Conservation (phyloP, 805 yeast species). For the Millerozyma acaciae region DNA sequence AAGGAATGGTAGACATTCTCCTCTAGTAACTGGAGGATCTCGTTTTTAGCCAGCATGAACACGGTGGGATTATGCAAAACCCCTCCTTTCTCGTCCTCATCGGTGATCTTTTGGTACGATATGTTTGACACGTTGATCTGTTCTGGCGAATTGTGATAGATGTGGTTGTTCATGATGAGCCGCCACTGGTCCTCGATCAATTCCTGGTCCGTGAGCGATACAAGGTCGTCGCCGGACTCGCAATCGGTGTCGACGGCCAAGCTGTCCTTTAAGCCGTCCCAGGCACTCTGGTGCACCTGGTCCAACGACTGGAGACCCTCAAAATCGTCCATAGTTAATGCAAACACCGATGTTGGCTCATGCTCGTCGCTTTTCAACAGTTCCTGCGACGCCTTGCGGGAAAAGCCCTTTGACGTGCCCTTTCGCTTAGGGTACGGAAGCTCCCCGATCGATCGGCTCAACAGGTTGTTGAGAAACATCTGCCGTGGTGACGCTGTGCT, state of each 20-base stretch:
- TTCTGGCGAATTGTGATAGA: constrained; percentile 38
- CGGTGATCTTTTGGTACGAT: constrained; percentile 24
- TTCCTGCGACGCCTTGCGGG: background rate
- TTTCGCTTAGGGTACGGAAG: constrained; percentile 5
- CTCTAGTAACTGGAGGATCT: constrained; percentile 28
- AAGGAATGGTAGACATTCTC: constrained; percentile 30
- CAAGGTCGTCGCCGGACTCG: constrained; percentile 5
- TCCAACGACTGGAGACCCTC: constrained; percentile 5
- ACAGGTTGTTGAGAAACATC: constrained; percentile 1
- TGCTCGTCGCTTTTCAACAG: constrained; percentile 21
- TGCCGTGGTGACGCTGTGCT: too few species aligned
- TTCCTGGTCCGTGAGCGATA: constrained; percentile 2
- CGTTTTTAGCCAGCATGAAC: constrained; percentile 26
- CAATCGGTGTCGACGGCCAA: constrained; percentile 7
- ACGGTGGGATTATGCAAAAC: constrained; percentile 25
- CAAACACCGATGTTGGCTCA: constrained; percentile 20
- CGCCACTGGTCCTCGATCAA: constrained; percentile 29
- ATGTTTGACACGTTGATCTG: constrained; percentile 48
- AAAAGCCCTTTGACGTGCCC: constrained; percentile 1
- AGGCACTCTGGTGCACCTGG: constrained; percentile 7
- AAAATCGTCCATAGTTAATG: constrained; percentile 24
- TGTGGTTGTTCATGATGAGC: constrained; percentile 36
- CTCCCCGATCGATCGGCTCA: background rate
- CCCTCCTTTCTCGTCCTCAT: constrained; percentile 7
- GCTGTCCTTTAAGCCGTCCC: constrained; percentile 17